Evolutionary conservation across 202 grass and related monocot genomes (phyloP).

Genomic region (Musa balbisiana): DNA sequence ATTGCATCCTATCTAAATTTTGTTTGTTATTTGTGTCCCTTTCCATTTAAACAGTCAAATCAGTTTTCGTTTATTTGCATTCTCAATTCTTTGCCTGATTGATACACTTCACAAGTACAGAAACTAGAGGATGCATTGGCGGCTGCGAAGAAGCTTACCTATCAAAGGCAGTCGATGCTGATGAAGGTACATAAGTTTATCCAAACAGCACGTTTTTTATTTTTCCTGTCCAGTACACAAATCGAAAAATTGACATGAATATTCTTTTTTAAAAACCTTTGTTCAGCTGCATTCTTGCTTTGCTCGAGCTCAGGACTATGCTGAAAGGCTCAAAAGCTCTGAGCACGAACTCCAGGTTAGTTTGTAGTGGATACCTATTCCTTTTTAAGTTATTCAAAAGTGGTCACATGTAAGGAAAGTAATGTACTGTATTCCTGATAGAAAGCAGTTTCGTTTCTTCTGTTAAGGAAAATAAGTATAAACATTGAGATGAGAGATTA

Average conservation of each 20-base stretch:
- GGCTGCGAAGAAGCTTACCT: constrained; percentile 47
- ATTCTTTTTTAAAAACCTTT: background rate
- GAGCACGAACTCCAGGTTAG: constrained; percentile 65
- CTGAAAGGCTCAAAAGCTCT: constrained; percentile 49
- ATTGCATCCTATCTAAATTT: background rate
- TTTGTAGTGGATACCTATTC: background rate
- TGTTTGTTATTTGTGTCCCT: background rate
- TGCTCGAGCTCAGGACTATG: constrained; percentile 58
- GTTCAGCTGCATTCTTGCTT: constrained; percentile 63
- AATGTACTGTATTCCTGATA: background rate
- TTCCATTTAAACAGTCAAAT: background rate
- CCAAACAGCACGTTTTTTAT: background rate
- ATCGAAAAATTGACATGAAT: constrained; percentile 12
- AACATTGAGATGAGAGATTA: background rate
- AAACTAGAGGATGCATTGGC: constrained; percentile 71
- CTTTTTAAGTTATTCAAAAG: background rate
- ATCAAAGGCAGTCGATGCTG: constrained; percentile 46
- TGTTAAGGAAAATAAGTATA: background rate
- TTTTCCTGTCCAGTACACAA: background rate
- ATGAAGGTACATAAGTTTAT: constrained; percentile 33
- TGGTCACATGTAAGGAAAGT: background rate
- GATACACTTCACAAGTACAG: constrained; percentile 30
- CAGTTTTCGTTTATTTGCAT: background rate
- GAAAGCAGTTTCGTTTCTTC: no score
- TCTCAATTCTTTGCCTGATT: background rate